Evolutionary conservation across 345 rosid species (phyloP).

Genomic region (Lepidium didymum): DNA sequence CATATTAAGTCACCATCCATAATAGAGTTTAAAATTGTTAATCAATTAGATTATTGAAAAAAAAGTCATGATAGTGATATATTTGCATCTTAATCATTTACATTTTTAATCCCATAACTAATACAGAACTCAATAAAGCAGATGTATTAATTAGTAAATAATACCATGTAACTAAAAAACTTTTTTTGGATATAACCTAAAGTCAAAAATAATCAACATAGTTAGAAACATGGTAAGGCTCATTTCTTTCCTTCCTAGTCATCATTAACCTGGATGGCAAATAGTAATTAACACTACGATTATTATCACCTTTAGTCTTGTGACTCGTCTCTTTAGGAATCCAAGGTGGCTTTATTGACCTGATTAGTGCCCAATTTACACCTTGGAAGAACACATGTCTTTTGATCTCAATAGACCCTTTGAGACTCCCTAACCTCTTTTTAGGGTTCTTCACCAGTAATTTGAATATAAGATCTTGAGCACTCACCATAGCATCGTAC

Average conservation of each 20-base stretch:
- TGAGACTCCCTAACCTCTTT: slow-evolving; percentile 70
- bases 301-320: slow-evolving; percentile 26
- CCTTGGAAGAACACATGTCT: slow-evolving; percentile 80
- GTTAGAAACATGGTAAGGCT: slow-evolving; percentile 65
- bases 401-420: slow-evolving; percentile 79
- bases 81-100: slow-evolving; percentile 9
- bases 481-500: slow-evolving; percentile 52
- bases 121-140: neutral
- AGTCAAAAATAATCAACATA: slow-evolving; percentile 79
- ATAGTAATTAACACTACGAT: slow-evolving; percentile 24
- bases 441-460: slow-evolving; percentile 74
- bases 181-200: neutral
- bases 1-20: too few species aligned
- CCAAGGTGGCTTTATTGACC: slow-evolving; percentile 79
- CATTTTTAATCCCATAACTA: neutral
- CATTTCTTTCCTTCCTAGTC: slow-evolving; percentile 65
- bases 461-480: slow-evolving; percentile 65
- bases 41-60: too few species aligned
- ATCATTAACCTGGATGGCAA: slow-evolving; percentile 43
- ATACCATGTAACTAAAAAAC: slow-evolving; percentile 10
- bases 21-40: too few species aligned
- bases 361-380: slow-evolving; percentile 82
- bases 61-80: too few species aligned
- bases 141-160: neutral
- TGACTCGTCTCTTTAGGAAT: slow-evolving; percentile 41